These are phyloP conservation scores for Ogataea hybrid DNA, from an alignment of 1,139 yeast genomes.

Conservation along the genomic window DNA sequence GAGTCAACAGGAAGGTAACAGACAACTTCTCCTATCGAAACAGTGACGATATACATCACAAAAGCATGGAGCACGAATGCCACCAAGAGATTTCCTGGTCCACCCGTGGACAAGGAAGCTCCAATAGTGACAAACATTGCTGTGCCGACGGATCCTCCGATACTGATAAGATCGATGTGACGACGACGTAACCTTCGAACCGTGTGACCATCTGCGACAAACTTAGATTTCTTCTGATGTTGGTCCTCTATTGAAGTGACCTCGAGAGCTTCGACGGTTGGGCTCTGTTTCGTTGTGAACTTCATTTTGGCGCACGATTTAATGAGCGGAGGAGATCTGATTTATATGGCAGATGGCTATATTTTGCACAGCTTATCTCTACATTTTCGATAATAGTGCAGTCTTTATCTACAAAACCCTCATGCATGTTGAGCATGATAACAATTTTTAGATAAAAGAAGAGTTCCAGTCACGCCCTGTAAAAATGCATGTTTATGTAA, in stretches of 20 bases:
- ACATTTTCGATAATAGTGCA: too few species aligned
- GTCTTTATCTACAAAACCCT: too few species aligned
- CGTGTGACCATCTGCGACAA: slow-evolving; percentile 14
- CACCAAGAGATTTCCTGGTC: slow-evolving; percentile 69
- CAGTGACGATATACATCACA: slow-evolving; percentile 34
- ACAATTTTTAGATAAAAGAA: too few species aligned
- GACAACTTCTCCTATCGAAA: slow-evolving; percentile 49
- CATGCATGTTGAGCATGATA: too few species aligned
- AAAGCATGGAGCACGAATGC: slow-evolving; percentile 56
- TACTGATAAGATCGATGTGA: slow-evolving; percentile 70
- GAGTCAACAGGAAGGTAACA: slow-evolving; percentile 46
- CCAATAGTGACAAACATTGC: slow-evolving; percentile 73
- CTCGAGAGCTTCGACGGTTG: slow-evolving; percentile 2
- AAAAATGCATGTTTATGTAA: too few species aligned
- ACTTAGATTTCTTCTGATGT: background rate
- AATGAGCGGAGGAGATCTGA: background rate
- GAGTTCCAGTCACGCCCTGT: too few species aligned
- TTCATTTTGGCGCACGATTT: background rate
- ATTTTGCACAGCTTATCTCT: too few species aligned
- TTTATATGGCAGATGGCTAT: background rate
- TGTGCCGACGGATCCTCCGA: slow-evolving; percentile 80
- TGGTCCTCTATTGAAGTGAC: slow-evolving; percentile 1
- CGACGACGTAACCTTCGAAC: slow-evolving; percentile 32
- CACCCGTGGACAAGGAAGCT: slow-evolving; percentile 60
- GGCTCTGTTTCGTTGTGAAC: background rate